Base-by-base conservation (phyloP, 768 basidiomycete species). In the Grammothele lineata region DNA sequence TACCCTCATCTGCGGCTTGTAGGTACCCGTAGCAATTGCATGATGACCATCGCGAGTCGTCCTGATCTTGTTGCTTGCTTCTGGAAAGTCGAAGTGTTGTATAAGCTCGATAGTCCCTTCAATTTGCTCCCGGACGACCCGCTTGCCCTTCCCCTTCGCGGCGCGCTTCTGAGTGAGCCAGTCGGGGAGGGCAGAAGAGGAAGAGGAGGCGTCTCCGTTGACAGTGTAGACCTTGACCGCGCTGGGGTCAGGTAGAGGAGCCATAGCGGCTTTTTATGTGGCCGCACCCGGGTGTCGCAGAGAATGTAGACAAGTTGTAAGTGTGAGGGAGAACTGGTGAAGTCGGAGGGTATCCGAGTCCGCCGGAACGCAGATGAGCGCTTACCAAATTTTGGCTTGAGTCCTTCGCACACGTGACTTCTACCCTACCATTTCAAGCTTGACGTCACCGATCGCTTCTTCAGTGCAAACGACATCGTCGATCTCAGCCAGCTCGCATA, bases 1-100 rank as follows among this genome's bases (percentile, higher is more conserved):
- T 4, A 95, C 91, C 47, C 89, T 78, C 66, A 98, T 92, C 63
- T 96, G 92, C 2, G 96, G 96, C 66, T 99, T 99, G 70, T 99
- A 99, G 3, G 87, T 90, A 21, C 96, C 96, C 19, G 95, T 98
- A 0, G 92, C 95, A 46, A 98, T 78, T 10, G 82, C 86, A 77
- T 94, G 87, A 58, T 87, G 84, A 1, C 96, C 95, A 64, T 99
- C 94, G 32, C 85, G 73, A 2, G 94, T 97, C 4, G 86, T 86
- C 66, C 84, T 92, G 57, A 99, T 77, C 57, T 81, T 83, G 67
- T 92, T 94, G 63, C 90, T 92, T 14, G 94, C 92, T 63, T 97
- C 93, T 7, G 96, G 94, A 57, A 99, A 98, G 60, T 95, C 92
- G 65, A 98, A 96, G 47, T 93, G 87, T 61, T 99, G 92, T 40